Base-by-base conservation (phyloP, 768 basidiomycete genomes). In the Agrocybe chaxingu region DNA sequence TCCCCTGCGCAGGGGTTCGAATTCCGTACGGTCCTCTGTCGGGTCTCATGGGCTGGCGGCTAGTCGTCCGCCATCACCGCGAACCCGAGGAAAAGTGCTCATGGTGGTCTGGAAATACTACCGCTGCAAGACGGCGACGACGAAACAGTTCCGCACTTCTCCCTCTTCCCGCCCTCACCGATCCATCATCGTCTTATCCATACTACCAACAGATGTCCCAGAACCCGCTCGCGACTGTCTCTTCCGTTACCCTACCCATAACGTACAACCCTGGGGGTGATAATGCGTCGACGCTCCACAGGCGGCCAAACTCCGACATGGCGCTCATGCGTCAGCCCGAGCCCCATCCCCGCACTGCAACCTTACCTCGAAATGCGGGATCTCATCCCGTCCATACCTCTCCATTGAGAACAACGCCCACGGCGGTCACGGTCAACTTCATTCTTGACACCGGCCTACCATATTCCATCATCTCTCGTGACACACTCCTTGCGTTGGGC, bases 1-100 rank as follows among this genome's bases (percentile, higher is more conserved):
- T 68, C 39, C 67, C 67, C 12, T 68, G 67, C 40, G 64, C 67
- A 8, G 67, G 67, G 34, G 56, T 68, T 16, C 66, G 63, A 31
- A 64, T 68, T 35, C 57, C 63, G 13, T 50, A 60, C 36, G 66
- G 66, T 11, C 58, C 60, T n/a, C 57, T 68, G 13, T 53, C 49
- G 7, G 66, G 66, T 33, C 60, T 66, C 16, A 52, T 68, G 7
- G 65, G 65, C 10, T 68, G 66, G 66, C 58, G 66, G 16, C 59
- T 68, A 6, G 65, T 66, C 8, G 66, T 66, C 10, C 59, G 60
- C 30, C 42, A 49, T 13, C 55, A 55, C 12, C 36, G 48, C 11
- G 13, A 18, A 12, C 34, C 47, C 29, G 57, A 55, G 18, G 44
- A 37, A 30, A 57, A 56, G 11, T 42, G 51, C 2, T 40, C 47